phyloP scores from a whole-genome alignment of 1,284 basidiomycete genomes.

The Singerocomus rubriflavus region DNA sequence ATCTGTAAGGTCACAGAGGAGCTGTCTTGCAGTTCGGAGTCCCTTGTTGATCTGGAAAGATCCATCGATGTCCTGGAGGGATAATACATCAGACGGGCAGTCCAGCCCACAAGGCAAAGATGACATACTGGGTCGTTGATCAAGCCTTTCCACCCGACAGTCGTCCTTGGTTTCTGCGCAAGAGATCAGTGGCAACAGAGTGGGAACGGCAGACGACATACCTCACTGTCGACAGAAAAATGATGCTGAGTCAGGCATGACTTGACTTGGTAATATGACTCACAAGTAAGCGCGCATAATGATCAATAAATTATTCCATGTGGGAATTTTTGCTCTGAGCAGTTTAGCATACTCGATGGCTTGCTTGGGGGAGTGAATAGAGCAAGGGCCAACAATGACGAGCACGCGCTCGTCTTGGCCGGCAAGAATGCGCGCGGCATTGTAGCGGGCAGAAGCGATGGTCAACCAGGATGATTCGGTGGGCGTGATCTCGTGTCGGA shows the following conservation, averaged over 20 bases:
- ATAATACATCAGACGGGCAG: neutral
- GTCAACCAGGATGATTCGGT: conserved; percentile 58
- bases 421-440: conserved; percentile 73
- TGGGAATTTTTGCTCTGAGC: conserved; percentile 67
- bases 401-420: conserved; percentile 84
- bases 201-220: conserved; percentile 22
- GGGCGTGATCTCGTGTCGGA: conserved; percentile 80
- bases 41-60: conserved; percentile 98
- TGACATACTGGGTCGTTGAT: conserved; percentile 71
- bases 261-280: conserved; percentile 30
- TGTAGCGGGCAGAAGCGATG: conserved; percentile 77
- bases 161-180: conserved; percentile 78
- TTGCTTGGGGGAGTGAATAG: conserved; percentile 88
- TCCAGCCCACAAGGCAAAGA: neutral
- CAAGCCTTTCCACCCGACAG: conserved; percentile 86
- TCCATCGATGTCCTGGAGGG: conserved; percentile 71
- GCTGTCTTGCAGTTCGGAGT: conserved; percentile 79
- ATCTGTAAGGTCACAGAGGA: conserved; percentile 87
- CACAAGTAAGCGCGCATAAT: conserved; percentile 97
- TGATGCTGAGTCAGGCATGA: conserved; percentile 3
- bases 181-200: conserved; percentile 2
- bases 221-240: conserved; percentile 43
- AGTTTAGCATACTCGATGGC: conserved; percentile 87
- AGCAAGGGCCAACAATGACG: conserved; percentile 95
- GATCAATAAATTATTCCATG: conserved; percentile 80